Conservation (phyloP, 2,329 filamentous ascomycete genomes). For the Graphilbum sp. region DNA sequence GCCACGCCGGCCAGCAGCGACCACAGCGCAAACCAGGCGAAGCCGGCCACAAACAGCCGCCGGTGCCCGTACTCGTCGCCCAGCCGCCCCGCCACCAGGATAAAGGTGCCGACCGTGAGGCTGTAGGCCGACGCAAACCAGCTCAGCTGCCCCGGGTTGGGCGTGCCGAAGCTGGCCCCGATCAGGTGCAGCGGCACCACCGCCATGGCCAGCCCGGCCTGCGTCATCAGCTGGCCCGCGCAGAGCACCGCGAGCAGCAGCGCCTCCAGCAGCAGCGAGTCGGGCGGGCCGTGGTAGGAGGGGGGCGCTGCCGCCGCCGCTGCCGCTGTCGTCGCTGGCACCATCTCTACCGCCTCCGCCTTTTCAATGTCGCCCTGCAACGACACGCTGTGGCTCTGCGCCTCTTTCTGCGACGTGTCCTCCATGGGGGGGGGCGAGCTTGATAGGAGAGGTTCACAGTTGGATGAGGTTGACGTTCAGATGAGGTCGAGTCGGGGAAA, state of each 20-base stretch:
- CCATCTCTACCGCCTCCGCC: no score
- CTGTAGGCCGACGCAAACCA: constrained; percentile 42
- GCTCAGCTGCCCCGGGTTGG: constrained; percentile 24
- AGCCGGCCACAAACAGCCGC: constrained; percentile 32
- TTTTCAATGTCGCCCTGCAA: no score
- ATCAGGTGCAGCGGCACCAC: constrained; percentile 30
- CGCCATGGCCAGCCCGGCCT: not conserved
- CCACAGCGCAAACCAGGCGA: constrained; percentile 36
- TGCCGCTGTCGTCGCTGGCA: no score
- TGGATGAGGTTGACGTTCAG: no score
- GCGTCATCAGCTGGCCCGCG: not conserved
- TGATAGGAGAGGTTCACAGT: no score
- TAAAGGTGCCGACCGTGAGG: constrained; percentile 37
- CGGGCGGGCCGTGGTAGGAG: not conserved
- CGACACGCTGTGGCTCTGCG: no score
- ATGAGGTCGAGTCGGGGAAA: no score
- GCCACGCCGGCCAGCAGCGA: constrained; percentile 25
- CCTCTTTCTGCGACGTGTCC: no score
- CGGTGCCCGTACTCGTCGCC: constrained; percentile 42
- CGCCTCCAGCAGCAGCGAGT: not conserved
- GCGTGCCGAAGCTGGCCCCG: constrained; percentile 25
- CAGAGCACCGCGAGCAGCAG: not conserved
- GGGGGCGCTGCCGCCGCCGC: no score
- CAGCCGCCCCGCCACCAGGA: constrained; percentile 36
- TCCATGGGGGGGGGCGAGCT: no score